phyloP scores from a whole-genome alignment of 2,329 filamentous ascomycete species.

The Microascus cirrosus region DNA sequence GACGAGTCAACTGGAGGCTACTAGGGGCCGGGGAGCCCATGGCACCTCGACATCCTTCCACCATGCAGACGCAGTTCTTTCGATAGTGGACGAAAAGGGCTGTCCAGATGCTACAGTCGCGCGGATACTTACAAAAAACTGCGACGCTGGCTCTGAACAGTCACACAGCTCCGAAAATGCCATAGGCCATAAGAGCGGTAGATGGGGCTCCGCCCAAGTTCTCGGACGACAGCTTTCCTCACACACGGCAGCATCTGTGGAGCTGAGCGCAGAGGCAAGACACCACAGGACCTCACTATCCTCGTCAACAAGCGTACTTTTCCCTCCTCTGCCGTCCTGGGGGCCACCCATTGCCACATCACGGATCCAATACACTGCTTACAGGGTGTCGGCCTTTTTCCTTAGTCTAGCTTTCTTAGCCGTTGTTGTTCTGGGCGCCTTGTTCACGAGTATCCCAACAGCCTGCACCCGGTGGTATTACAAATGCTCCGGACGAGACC shows the following conservation, averaged over 20 bases:
- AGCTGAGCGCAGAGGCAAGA: constrained; percentile 27
- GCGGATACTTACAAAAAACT: neutral
- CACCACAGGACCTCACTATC: constrained; percentile 25
- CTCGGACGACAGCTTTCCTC: neutral
- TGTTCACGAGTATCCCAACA: constrained; percentile 54
- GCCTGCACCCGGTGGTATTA: constrained; percentile 36
- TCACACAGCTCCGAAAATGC: neutral
- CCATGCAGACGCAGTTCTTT: neutral
- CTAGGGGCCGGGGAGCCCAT: neutral
- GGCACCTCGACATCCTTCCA: neutral
- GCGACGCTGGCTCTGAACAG: neutral
- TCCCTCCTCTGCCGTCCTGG: constrained; percentile 75
- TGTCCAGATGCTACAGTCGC: neutral
- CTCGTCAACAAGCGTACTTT: constrained; percentile 66
- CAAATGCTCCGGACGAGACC: constrained; percentile 27
- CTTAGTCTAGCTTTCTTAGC: constrained; percentile 69
- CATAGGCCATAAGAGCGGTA: neutral
- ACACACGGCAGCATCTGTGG: neutral
- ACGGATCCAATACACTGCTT: constrained; percentile 44
- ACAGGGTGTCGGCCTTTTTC: constrained; percentile 59
- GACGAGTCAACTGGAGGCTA: neutral
- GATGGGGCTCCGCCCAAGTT: neutral
- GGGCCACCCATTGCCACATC: constrained; percentile 51
- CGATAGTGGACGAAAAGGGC: neutral
- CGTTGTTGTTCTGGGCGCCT: constrained; percentile 63